These are phyloP conservation scores for Graphilbum fragrans DNA, from an alignment of 2,329 filamentous ascomycete genomes.

Conservation along the genomic window DNA sequence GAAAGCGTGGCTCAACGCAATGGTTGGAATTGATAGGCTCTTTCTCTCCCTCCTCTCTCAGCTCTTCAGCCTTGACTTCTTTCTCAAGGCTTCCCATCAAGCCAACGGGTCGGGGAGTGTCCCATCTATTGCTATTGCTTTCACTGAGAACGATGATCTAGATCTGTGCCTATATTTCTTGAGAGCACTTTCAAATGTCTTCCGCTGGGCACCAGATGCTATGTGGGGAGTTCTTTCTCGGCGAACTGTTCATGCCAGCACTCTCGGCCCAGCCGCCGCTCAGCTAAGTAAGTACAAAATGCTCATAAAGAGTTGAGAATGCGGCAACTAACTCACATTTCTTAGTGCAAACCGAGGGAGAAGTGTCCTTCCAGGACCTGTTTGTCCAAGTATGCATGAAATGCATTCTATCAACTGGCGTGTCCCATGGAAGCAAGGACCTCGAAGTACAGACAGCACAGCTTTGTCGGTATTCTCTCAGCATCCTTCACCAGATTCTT, in stretches of 20 bases:
- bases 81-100: conserved; percentile 22
- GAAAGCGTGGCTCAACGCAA: conserved; percentile 65
- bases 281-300: conserved; percentile 44
- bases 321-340: neutral
- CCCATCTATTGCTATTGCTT: neutral
- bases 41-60: conserved; percentile 50
- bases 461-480: conserved; percentile 59
- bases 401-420: conserved; percentile 35
- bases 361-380: conserved; percentile 53
- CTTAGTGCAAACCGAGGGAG: conserved; percentile 27
- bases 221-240: conserved; percentile 61
- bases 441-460: conserved; percentile 42
- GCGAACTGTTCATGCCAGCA: conserved; percentile 37
- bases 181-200: conserved; percentile 58
- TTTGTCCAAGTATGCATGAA: conserved; percentile 54
- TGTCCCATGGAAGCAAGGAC: conserved; percentile 18
- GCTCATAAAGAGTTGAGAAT: neutral
- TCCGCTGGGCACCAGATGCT: conserved; percentile 54
- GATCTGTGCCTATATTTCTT: conserved; percentile 71
- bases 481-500: conserved; percentile 58
- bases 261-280: conserved; percentile 29
- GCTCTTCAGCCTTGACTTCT: conserved; percentile 41
- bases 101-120: neutral
- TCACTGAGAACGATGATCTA: conserved; percentile 48
- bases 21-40: conserved; percentile 50